Base-by-base conservation (phyloP, 2,329 filamentous ascomycete genomes). In the Fusarium guadeloupense region DNA sequence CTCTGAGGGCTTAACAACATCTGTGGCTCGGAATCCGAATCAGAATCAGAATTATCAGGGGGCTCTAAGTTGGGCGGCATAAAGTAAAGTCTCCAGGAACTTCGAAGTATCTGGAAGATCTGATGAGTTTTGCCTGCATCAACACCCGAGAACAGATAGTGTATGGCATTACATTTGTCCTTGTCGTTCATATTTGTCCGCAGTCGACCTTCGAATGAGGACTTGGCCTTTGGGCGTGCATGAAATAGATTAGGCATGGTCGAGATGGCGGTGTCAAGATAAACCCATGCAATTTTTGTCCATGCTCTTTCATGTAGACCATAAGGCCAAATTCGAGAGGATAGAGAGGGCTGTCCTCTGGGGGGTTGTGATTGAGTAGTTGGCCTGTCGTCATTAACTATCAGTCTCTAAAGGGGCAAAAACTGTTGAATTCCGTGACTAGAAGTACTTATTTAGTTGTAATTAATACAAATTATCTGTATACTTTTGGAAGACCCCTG, bases 221-320 rank as follows among this genome's bases (percentile, higher is more conserved):
- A 37, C 13, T 19, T 19, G 10, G 20, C 9, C 4, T 50, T 19
- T 21, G 7, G 7, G 4, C 42, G 10, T n/a, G 13, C n/a, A 8
- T 2, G 4, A 23, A 7, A 12, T 7, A 40, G 7, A 4, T 28
- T 14, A 6, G 35, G 42, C 14, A 47, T 47, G 4, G 2, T 9
- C 3, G 26, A 28, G 3, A 40, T 3, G 8, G 49, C 25, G 12
- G 13, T 16, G 4, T 47, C 42, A 8, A 53, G 17, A 12, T 41
- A 53, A 5, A 30, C 37, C 42, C 49, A 53, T 34, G 43, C 34
- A 4, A 53, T 16, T n/a, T 17, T 20, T 6, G 1, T 2, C 49
- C 42, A 53, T 41, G 40, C n/a, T 12, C 14, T 14, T 53, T 40
- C 7, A 53, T 47, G 4, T 41, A 53, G 6, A 48, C 19, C 42